Conservation (phyloP, 1,284 basidiomycete genomes). For the Boletus coffeatus region DNA sequence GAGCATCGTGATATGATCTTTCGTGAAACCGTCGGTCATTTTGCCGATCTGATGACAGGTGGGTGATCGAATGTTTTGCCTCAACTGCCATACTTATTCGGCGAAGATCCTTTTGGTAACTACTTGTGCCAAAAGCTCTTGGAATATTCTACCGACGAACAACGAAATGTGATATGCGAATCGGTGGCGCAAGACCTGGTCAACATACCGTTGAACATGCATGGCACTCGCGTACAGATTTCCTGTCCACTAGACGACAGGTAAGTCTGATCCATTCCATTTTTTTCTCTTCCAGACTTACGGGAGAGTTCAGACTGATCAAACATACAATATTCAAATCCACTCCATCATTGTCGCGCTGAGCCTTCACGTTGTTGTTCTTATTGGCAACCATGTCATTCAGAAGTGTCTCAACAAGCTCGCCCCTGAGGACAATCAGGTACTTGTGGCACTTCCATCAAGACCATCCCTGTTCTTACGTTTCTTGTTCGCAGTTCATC, state of each 20-base stretch:
- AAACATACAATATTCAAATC: constrained; percentile 83
- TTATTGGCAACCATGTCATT: constrained; percentile 99
- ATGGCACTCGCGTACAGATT: constrained; percentile 79
- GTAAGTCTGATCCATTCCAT: constrained; percentile 42
- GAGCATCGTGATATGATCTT: constrained; percentile 99
- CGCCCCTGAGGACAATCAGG: constrained; percentile 97
- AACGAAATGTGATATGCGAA: constrained; percentile 95
- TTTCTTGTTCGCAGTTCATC: constrained; percentile 69
- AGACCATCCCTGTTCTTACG: constrained; percentile 3
- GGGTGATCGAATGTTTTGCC: constrained; percentile 18
- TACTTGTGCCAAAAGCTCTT: constrained; percentile 99
- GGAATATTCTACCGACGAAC: constrained; percentile 97
- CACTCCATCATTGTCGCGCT: constrained; percentile 96
- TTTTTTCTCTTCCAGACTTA: constrained; percentile 38
- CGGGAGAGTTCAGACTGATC: constrained; percentile 59
- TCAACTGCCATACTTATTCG: constrained; percentile 4
- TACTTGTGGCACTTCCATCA: constrained; percentile 26
- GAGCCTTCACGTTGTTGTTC: constrained; percentile 95
- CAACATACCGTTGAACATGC: constrained; percentile 99
- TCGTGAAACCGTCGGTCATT: constrained; percentile 96
- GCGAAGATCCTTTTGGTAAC: constrained; percentile 96
- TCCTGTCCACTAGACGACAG: constrained; percentile 93
- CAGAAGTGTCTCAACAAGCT: constrained; percentile 99
- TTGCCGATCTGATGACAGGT: constrained; percentile 98
- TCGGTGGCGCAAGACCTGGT: constrained; percentile 97